Evolutionary conservation across 805 yeast genomes (phyloP).

Genomic region (Candida andamanensis): DNA sequence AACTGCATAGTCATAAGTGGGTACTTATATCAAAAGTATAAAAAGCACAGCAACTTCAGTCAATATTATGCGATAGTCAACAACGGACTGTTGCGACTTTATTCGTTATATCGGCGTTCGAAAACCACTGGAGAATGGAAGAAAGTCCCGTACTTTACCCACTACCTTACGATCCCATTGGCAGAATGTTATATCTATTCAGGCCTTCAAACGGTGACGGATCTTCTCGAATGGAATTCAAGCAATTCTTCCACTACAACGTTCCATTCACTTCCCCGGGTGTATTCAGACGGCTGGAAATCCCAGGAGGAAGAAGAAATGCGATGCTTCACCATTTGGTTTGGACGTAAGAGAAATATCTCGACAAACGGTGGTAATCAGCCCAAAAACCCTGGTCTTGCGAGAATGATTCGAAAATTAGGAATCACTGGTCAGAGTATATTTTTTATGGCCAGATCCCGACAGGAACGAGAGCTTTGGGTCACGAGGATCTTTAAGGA

Average conservation of each 20-base stretch:
- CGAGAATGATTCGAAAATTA: slow-evolving; percentile 45
- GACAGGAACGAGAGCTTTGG: slow-evolving; percentile 85
- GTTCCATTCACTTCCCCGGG: slow-evolving; percentile 62
- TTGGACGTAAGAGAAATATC: slow-evolving; percentile 56
- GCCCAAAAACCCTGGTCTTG: slow-evolving; percentile 38
- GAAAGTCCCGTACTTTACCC: slow-evolving; percentile 44
- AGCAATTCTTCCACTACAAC: slow-evolving; percentile 48
- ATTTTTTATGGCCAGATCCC: slow-evolving; percentile 75
- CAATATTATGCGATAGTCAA: slow-evolving; percentile 59
- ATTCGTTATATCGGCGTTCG: slow-evolving; percentile 45
- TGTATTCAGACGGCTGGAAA: slow-evolving; percentile 79
- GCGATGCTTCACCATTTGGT: slow-evolving; percentile 82
- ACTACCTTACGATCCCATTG: slow-evolving; percentile 56
- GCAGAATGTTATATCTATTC: slow-evolving; percentile 70
- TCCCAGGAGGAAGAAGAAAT: slow-evolving; percentile 72
- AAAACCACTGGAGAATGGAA: slow-evolving; percentile 41
- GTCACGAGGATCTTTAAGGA: slow-evolving; percentile 45
- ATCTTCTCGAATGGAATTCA: slow-evolving; percentile 49
- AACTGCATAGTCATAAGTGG: slow-evolving; percentile 64
- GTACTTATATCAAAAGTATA: slow-evolving; percentile 59
- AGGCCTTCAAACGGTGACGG: slow-evolving; percentile 55
- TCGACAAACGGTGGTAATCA: slow-evolving; percentile 12
- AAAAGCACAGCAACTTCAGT: slow-evolving; percentile 62
- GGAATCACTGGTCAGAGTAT: slow-evolving; percentile 65
- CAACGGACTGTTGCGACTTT: slow-evolving; percentile 66